A percentile compares a stretch with the other conserved stretches of the same genome.
These are phyloP conservation scores for Letharia columbiana DNA, from an alignment of 495 filamentous ascomycete genomes.

Conservation along the genomic window DNA sequence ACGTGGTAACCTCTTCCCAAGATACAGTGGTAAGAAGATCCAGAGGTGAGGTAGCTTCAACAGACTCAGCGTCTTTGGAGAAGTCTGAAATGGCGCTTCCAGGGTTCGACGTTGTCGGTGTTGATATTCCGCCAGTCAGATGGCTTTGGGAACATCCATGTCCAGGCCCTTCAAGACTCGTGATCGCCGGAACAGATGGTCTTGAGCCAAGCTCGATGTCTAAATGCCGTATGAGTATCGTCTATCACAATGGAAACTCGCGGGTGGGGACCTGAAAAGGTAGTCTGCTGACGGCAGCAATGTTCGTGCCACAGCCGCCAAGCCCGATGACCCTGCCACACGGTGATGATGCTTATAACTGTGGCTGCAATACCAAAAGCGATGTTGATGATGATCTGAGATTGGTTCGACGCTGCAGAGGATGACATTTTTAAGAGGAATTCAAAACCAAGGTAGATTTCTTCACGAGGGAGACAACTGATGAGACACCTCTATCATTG, in stretches of 20 bases:
- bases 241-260: not conserved
- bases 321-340: constrained; percentile 14
- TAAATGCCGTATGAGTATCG: not conserved
- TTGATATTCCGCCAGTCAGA: not conserved
- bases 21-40: not conserved
- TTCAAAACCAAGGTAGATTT: not conserved
- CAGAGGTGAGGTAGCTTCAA: not conserved
- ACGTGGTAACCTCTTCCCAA: not conserved
- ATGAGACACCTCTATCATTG: not conserved
- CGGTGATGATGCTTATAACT: constrained; percentile 10
- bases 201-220: constrained; percentile 12
- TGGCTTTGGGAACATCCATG: not conserved
- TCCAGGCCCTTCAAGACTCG: not conserved
- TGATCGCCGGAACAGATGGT: not conserved
- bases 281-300: not conserved
- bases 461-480: not conserved
- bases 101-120: not conserved
- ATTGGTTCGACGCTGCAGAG: constrained; percentile 2
- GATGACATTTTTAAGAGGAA: not conserved
- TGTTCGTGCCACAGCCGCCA: constrained; percentile 9
- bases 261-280: constrained; percentile 3
- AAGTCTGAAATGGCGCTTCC: not conserved
- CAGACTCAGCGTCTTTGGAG: not conserved
- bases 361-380: constrained; percentile 14
- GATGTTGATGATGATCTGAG: constrained; percentile 8